phyloP scores from a whole-genome alignment of 1,284 basidiomycete genomes.

The Macrocystidia cucumis region DNA sequence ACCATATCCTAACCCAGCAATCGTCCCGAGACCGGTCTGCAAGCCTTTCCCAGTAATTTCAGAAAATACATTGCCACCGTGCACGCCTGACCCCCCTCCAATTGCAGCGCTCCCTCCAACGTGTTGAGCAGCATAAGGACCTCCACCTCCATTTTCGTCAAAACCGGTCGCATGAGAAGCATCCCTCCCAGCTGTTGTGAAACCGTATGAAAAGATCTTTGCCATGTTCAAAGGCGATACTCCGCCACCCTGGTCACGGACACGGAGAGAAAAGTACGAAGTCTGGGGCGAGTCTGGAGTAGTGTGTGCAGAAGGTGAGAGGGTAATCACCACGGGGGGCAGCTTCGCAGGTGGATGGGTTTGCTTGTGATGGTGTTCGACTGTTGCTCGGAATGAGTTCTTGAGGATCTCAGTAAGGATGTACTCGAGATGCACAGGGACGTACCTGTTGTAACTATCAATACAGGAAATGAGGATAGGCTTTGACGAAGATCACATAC shows the following conservation, averaged over 20 bases:
- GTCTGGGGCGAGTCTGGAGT: slow-evolving; percentile 24
- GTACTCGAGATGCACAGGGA: slow-evolving; percentile 87
- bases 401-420: slow-evolving; percentile 84
- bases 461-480: slow-evolving; percentile 12
- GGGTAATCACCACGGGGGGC: slow-evolving; percentile 66
- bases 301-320: slow-evolving; percentile 45
- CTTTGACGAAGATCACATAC: slow-evolving; percentile 38
- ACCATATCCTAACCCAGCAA: slow-evolving; percentile 80
- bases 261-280: slow-evolving; percentile 70
- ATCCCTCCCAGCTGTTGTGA: slow-evolving; percentile 69
- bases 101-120: slow-evolving; percentile 64
- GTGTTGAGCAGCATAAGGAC: slow-evolving; percentile 68
- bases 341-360: slow-evolving; percentile 28
- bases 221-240: slow-evolving; percentile 69
- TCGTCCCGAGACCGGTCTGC: slow-evolving; percentile 64
- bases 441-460: slow-evolving; percentile 45
- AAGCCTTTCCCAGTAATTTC: slow-evolving; percentile 73
- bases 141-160: slow-evolving; percentile 37
- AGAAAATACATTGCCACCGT: slow-evolving; percentile 55
- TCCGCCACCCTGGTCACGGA: slow-evolving; percentile 84
- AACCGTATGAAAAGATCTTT: slow-evolving; percentile 85
- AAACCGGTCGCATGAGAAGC: slow-evolving; percentile 22
- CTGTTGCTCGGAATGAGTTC: slow-evolving; percentile 85
- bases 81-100: slow-evolving; percentile 36
- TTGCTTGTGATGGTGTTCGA: slow-evolving; percentile 60